Conservation (phyloP, 2,329 filamentous ascomycete species). For the Drechslerella dactyloides region DNA sequence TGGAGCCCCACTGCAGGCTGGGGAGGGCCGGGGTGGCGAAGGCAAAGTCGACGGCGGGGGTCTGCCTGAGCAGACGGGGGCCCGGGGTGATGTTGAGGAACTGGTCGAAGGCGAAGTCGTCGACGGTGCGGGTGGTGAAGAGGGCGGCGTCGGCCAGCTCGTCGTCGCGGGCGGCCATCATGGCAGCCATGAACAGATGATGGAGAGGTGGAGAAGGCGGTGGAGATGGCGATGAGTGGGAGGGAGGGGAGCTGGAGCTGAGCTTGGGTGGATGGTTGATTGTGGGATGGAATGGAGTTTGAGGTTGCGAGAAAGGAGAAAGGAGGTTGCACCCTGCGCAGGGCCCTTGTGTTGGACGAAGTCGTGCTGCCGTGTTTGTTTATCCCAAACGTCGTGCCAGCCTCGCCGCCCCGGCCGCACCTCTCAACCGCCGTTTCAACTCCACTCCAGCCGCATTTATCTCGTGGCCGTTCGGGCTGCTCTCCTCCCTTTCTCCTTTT, state of each 20-base stretch:
- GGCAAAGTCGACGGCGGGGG: slow-evolving; percentile 3
- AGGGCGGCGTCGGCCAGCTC: neutral
- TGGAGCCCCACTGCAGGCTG: slow-evolving; percentile 15
- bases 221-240: neutral
- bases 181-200: neutral
- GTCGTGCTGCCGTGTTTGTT: no score
- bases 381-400: no score
- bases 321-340: no score
- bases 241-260: neutral
- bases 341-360: no score
- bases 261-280: neutral
- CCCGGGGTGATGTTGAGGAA: slow-evolving; percentile 26
- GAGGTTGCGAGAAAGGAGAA: no score
- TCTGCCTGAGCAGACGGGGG: neutral
- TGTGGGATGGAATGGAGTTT: neutral
- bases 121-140: slow-evolving; percentile 15
- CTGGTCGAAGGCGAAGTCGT: slow-evolving; percentile 21
- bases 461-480: no score
- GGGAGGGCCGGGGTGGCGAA: slow-evolving; percentile 20
- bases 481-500: no score
- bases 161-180: neutral
- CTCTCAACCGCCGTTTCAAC: no score
- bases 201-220: neutral
- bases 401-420: no score
- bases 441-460: no score